Conservation (phyloP, 1,139 yeast genomes). For the Kodamaea derodonti region DNA sequence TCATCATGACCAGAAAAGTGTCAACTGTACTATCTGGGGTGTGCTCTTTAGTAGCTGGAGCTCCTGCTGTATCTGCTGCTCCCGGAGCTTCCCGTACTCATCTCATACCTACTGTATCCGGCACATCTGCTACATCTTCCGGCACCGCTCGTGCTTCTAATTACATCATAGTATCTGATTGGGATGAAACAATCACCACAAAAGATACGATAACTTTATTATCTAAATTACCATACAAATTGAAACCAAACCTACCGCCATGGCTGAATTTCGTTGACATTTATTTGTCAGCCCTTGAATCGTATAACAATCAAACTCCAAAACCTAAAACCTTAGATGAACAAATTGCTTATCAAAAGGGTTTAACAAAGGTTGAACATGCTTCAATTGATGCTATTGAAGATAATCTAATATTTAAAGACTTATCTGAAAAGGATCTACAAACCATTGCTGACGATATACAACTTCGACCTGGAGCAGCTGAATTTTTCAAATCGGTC, state of each 20-base stretch:
- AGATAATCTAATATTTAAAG: slow-evolving; percentile 39
- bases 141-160: too few species aligned
- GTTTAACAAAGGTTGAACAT: slow-evolving; percentile 45
- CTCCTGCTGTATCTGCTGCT: too few species aligned
- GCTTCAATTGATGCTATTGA: slow-evolving; percentile 48
- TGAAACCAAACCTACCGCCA: slow-evolving; percentile 27
- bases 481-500: slow-evolving; percentile 29
- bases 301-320: slow-evolving; percentile 16
- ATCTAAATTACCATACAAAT: slow-evolving; percentile 48
- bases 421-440: slow-evolving; percentile 32
- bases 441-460: slow-evolving; percentile 33
- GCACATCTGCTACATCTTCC: too few species aligned
- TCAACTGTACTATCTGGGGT: too few species aligned
- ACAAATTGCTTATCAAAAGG: slow-evolving; percentile 26
- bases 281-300: slow-evolving; percentile 38
- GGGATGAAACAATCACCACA: slow-evolving; percentile 69
- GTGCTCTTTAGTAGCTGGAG: too few species aligned
- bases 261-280: slow-evolving; percentile 45
- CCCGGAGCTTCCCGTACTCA: too few species aligned
- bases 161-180: slow-evolving; percentile 52
- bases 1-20: too few species aligned
- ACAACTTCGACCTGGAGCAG: slow-evolving; percentile 41
- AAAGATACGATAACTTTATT: slow-evolving; percentile 54
- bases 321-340: slow-evolving; percentile 7
- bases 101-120: too few species aligned